These are phyloP conservation scores for Clavariopsis aquatica DNA, from an alignment of 495 filamentous ascomycete species.

Conservation along the genomic window DNA sequence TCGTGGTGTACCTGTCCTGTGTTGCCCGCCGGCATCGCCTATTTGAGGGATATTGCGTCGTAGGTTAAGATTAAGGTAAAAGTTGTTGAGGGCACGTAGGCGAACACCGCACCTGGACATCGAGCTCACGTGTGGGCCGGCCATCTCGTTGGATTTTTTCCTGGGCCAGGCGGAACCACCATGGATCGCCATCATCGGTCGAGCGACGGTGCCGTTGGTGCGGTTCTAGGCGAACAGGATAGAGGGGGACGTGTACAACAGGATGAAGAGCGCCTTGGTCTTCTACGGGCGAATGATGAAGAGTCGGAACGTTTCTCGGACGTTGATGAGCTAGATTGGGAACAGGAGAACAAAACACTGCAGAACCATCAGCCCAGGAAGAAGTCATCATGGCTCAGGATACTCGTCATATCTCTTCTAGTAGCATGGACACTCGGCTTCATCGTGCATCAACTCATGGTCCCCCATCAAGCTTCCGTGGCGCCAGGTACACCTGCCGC, in stretches of 20 bases:
- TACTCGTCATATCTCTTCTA: constrained; percentile 6
- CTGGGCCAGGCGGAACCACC: background rate
- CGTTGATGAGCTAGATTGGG: constrained; percentile 20
- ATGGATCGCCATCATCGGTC: background rate
- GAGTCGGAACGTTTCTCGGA: constrained; percentile 9
- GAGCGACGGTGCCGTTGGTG: background rate
- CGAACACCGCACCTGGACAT: no score
- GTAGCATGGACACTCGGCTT: constrained; percentile 16
- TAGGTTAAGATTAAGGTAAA: no score
- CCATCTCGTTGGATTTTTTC: background rate
- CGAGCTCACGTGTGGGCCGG: background rate
- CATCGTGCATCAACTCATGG: constrained; percentile 15
- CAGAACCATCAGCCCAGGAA: background rate
- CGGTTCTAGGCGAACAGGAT: background rate
- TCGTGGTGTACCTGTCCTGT: no score
- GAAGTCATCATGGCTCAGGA: constrained; percentile 15
- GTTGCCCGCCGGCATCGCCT: no score
- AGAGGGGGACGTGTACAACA: background rate
- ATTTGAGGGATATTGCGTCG: no score
- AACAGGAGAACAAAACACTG: background rate
- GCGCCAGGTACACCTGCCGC: background rate
- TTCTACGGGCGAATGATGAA: constrained; percentile 15
- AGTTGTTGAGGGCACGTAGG: no score
- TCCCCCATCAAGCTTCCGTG: background rate
- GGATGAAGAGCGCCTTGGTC: constrained; percentile 16